Evolutionary conservation across 768 basidiomycete genomes (phyloP).

Genomic region (Paxillus ammoniavirescens): DNA sequence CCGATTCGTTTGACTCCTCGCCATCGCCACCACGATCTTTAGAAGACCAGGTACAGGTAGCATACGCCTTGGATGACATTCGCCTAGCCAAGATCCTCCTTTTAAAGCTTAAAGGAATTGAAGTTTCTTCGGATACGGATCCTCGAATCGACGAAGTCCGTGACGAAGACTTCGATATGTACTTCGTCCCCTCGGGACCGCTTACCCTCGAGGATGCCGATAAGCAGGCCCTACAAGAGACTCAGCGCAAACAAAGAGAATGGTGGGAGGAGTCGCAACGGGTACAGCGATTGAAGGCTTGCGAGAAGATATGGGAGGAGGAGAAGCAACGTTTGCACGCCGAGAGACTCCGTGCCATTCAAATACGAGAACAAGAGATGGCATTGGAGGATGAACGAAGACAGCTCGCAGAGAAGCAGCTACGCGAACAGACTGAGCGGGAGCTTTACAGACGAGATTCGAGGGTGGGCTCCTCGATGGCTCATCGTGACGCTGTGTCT

Average conservation of each 20-base stretch:
- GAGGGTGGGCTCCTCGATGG: constrained; percentile 16
- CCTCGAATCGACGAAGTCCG: constrained; percentile 62
- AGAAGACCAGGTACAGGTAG: constrained; percentile 64
- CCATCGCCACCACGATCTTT: constrained; percentile 44
- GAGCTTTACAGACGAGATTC: constrained; percentile 13
- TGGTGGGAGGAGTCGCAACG: constrained; percentile 36
- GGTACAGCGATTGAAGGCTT: constrained; percentile 40
- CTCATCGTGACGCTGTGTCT: background rate
- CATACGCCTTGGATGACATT: constrained; percentile 66
- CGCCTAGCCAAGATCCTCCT: constrained; percentile 63
- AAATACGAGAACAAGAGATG: constrained; percentile 32
- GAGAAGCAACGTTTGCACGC: constrained; percentile 43
- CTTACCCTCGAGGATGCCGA: constrained; percentile 41
- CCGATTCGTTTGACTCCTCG: constrained; percentile 47
- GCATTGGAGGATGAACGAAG: constrained; percentile 27
- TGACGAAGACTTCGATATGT: constrained; percentile 44
- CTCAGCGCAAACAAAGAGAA: constrained; percentile 33
- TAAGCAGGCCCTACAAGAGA: constrained; percentile 38
- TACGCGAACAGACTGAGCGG: constrained; percentile 4
- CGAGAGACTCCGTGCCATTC: constrained; percentile 35
- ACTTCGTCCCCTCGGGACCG: constrained; percentile 38
- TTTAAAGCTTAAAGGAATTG: constrained; percentile 58
- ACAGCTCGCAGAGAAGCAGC: constrained; percentile 19
- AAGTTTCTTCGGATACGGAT: constrained; percentile 57
- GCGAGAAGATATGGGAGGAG: constrained; percentile 49